Percentiles rank a stretch among this genome's conserved stretches.
Conservation (phyloP, 2,329 filamentous ascomycete species). For the Claviceps humidiphila region DNA sequence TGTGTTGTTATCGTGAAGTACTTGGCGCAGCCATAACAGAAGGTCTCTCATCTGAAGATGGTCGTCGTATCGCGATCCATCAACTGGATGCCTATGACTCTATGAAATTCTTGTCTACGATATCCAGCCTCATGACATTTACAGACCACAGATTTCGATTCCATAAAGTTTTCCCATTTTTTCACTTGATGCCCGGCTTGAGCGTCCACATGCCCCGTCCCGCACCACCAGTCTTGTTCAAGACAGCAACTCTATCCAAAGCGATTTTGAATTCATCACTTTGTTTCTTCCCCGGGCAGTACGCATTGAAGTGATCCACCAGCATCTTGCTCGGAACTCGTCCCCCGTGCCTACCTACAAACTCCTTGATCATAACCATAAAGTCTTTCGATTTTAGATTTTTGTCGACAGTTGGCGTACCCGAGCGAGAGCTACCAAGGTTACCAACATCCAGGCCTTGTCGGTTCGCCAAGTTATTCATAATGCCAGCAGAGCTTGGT, state of each 20-base stretch:
- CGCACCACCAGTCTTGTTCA: conserved; percentile 45
- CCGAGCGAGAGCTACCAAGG: conserved; percentile 31
- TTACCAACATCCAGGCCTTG: conserved; percentile 36
- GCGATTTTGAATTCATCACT: conserved; percentile 73
- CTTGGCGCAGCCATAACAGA: neutral
- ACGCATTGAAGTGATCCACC: conserved; percentile 79
- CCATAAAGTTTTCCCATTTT: neutral
- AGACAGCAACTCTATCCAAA: conserved; percentile 59
- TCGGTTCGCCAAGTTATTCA: conserved; percentile 43
- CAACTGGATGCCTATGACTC: neutral
- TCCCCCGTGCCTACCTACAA: conserved; percentile 65
- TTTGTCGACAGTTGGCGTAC: conserved; percentile 25
- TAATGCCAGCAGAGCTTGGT: conserved; percentile 39
- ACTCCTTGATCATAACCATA: conserved; percentile 60
- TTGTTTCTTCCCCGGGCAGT: conserved; percentile 51
- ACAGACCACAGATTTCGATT: neutral
- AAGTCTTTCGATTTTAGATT: conserved; percentile 47
- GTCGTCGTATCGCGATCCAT: neutral
- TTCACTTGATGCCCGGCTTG: conserved; percentile 20
- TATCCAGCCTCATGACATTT: neutral
- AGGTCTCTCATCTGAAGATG: neutral
- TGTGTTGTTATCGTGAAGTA: conserved; percentile 1
- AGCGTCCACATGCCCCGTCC: conserved; percentile 43
- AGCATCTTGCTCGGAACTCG: conserved; percentile 71
- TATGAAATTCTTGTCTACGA: neutral